phyloP scores from a whole-genome alignment of 73 alveolate genomes.

The Symbiodinium natans region DNA sequence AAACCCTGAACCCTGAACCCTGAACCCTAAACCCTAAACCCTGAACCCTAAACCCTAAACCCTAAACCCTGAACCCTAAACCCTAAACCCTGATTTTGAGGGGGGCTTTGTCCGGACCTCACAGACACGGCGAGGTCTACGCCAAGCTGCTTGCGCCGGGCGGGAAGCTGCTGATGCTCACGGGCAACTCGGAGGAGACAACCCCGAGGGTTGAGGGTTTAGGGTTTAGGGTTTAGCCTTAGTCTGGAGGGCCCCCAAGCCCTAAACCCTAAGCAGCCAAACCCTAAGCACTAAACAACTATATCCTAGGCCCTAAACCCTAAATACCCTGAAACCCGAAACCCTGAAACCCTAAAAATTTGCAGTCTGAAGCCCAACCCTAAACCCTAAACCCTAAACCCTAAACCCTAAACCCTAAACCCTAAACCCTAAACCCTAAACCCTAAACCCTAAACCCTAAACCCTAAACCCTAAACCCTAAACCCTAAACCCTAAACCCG shows the following conservation, averaged over 20 bases:
- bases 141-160: constrained; percentile 54
- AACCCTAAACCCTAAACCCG: no score
- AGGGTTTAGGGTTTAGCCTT: not conserved
- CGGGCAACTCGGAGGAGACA: not conserved
- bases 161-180: constrained; percentile 49
- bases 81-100: no score
- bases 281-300: not conserved
- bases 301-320: not conserved
- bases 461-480: not conserved
- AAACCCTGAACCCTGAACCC: not conserved
- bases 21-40: not conserved
- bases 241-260: no score
- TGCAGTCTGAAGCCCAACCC: not conserved
- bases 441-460: not conserved
- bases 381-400: not conserved
- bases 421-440: not conserved
- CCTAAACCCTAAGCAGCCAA: not conserved
- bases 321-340: no score
- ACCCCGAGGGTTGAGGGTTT: not conserved
- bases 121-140: no score
- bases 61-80: not conserved
- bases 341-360: no score
- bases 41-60: not conserved
- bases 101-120: no score
- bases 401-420: not conserved